phyloP scores from a whole-genome alignment of 2,329 filamentous ascomycete genomes.

The Nigrograna mackinnonii region DNA sequence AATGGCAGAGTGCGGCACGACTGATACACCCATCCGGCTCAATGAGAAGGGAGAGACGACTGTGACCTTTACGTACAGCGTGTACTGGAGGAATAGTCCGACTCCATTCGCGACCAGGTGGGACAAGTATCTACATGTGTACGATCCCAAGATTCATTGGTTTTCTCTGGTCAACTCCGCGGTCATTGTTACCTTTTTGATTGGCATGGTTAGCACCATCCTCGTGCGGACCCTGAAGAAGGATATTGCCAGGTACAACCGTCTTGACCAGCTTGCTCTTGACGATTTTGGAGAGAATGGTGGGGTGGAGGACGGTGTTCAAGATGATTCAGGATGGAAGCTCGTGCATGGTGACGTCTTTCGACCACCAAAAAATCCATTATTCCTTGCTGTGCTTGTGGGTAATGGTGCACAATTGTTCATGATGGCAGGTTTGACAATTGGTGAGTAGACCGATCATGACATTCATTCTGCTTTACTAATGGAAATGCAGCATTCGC shows the following conservation, averaged over 20 bases:
- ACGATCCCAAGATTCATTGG: conserved; percentile 98
- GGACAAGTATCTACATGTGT: conserved; percentile 98
- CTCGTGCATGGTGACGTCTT: conserved; percentile 97
- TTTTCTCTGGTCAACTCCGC: conserved; percentile 97
- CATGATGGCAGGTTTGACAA: conserved; percentile 95
- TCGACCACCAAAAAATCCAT: conserved; percentile 78
- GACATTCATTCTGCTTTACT: conserved; percentile 3
- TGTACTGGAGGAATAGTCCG: conserved; percentile 81
- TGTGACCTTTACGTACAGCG: conserved; percentile 89
- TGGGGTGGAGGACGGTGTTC: conserved; percentile 82
- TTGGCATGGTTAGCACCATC: conserved; percentile 91
- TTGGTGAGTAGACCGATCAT: too few species aligned
- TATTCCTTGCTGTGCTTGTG: conserved; percentile 83
- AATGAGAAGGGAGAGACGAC: conserved; percentile 64
- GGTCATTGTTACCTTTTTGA: conserved; percentile 89
- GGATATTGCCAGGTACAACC: conserved; percentile 96
- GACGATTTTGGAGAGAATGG: conserved; percentile 84
- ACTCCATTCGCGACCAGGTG: conserved; percentile 96
- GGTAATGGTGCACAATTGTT: conserved; percentile 96
- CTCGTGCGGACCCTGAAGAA: conserved; percentile 85
- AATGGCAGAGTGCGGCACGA: conserved; percentile 66
- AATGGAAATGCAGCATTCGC: conserved; percentile 69
- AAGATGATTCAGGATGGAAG: conserved; percentile 99
- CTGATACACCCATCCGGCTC: conserved; percentile 65
- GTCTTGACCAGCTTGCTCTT: conserved; percentile 85